phyloP scores from a whole-genome alignment of 495 filamentous ascomycete genomes.

The Aspergillus nidulans region DNA sequence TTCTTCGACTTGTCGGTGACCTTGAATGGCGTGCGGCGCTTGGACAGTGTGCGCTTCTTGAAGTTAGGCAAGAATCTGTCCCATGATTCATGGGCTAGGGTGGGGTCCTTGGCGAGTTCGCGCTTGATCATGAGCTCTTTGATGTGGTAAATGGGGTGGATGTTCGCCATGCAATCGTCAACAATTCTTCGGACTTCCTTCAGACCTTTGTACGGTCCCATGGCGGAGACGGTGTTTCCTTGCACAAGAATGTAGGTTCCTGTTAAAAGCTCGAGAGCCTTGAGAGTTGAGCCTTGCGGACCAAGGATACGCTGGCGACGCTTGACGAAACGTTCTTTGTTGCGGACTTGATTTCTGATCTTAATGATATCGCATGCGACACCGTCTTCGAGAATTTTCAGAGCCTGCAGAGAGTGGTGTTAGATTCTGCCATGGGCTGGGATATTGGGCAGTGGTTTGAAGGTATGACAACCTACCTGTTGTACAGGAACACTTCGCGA shows the following conservation, averaged over 20 bases:
- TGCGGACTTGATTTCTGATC: constrained; percentile 80
- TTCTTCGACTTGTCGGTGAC: constrained; percentile 94
- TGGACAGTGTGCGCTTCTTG: constrained; percentile 89
- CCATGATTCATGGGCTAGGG: constrained; percentile 83
- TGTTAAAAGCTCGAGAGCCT: constrained; percentile 93
- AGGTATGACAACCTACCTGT: constrained; percentile 40
- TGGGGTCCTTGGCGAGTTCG: constrained; percentile 93
- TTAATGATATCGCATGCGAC: constrained; percentile 92
- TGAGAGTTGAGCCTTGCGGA: constrained; percentile 77
- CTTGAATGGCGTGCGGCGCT: constrained; percentile 76
- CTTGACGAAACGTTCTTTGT: constrained; percentile 97
- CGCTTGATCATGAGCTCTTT: constrained; percentile 99
- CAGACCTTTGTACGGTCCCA: constrained; percentile 87
- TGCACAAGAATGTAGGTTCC: constrained; percentile 92
- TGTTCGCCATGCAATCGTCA: constrained; percentile 94
- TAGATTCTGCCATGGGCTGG: background rate
- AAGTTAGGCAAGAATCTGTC: constrained; percentile 96
- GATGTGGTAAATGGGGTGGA: constrained; percentile 90
- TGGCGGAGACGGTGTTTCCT: constrained; percentile 89
- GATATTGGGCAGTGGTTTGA: background rate
- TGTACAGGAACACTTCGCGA: constrained; percentile 88
- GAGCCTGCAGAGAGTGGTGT: constrained; percentile 43
- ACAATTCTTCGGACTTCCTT: constrained; percentile 90
- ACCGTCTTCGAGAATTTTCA: constrained; percentile 92
- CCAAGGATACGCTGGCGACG: constrained; percentile 88